These are phyloP conservation scores for Rubia tinctorum DNA, from an alignment of 305 asterid genomes.

Conservation along the genomic window DNA sequence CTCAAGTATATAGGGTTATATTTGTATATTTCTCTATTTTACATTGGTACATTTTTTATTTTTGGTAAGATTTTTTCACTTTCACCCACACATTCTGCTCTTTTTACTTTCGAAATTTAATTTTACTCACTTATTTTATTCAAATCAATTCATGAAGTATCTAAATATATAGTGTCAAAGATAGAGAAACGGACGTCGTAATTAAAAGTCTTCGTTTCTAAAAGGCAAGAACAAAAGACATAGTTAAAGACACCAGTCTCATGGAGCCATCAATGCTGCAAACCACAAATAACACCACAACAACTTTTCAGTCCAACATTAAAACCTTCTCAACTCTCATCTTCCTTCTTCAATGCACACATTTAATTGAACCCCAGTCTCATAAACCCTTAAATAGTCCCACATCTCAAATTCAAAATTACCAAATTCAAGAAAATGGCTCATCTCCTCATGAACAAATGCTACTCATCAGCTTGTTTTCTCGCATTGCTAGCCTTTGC, in stretches of 20 bases:
- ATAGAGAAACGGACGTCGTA: too few species aligned
- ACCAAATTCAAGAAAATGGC: constrained; percentile 32
- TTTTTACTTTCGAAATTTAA: too few species aligned
- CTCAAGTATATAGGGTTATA: too few species aligned
- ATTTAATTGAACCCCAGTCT: neutral
- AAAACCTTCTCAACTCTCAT: constrained; percentile 11
- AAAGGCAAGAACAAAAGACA: neutral
- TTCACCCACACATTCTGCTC: too few species aligned
- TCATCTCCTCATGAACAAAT: neutral
- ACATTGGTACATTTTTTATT: too few species aligned
- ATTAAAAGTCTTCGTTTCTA: neutral
- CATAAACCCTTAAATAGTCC: neutral
- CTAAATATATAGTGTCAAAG: too few species aligned
- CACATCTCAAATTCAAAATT: neutral
- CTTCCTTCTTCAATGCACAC: constrained; percentile 14
- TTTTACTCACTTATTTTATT: too few species aligned
- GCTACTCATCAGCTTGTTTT: constrained; percentile 20
- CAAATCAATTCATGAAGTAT: too few species aligned
- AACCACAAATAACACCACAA: constrained; percentile 5
- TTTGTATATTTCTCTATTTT: too few species aligned
- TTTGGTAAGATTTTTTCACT: too few species aligned
- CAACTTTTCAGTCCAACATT: constrained; percentile 11
- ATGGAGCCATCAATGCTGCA: constrained; percentile 9
- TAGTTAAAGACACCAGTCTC: neutral
- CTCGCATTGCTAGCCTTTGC: constrained; percentile 23